Evolutionary conservation across 345 rosid genomes (phyloP).

Genomic region (Pugionium dolabratum): DNA sequence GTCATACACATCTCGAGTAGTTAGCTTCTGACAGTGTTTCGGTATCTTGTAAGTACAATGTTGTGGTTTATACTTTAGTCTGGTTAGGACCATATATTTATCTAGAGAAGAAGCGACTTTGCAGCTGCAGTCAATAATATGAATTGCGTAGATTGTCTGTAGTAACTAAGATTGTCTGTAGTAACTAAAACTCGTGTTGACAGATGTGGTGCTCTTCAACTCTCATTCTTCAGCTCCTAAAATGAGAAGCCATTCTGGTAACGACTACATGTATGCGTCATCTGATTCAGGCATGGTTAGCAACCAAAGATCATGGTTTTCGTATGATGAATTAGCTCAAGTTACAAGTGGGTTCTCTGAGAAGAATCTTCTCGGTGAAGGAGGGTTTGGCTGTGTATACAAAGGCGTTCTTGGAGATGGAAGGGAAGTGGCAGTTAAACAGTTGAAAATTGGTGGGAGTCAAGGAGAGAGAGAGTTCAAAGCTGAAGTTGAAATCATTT

Average conservation of each 20-base stretch:
- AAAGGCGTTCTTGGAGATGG: conserved; percentile 83
- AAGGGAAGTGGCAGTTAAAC: conserved; percentile 91
- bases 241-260: conserved; percentile 53
- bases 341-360: conserved; percentile 76
- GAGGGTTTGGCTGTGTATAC: conserved; percentile 97
- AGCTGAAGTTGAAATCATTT: conserved; percentile 97
- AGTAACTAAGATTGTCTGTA: conserved; percentile 15
- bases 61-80: not conserved
- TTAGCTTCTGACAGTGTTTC: conserved; percentile 1
- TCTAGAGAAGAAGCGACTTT: not conserved
- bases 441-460: conserved; percentile 90
- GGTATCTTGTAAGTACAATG: not conserved
- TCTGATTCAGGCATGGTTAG: conserved; percentile 69
- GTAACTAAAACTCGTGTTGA: conserved; percentile 21
- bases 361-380: conserved; percentile 88
- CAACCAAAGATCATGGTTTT: conserved; percentile 84
- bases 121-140: too few relatives aligned
- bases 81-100: not conserved
- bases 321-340: conserved; percentile 73
- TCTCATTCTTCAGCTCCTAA: conserved; percentile 53
- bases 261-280: conserved; percentile 57
- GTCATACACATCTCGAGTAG: not conserved
- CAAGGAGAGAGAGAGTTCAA: conserved; percentile 97
- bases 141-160: conserved; percentile 2
- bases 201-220: conserved; percentile 71